These are phyloP conservation scores for Entomophthora muscae DNA, from an alignment of 371 early-diverging fungal species.

Conservation along the genomic window DNA sequence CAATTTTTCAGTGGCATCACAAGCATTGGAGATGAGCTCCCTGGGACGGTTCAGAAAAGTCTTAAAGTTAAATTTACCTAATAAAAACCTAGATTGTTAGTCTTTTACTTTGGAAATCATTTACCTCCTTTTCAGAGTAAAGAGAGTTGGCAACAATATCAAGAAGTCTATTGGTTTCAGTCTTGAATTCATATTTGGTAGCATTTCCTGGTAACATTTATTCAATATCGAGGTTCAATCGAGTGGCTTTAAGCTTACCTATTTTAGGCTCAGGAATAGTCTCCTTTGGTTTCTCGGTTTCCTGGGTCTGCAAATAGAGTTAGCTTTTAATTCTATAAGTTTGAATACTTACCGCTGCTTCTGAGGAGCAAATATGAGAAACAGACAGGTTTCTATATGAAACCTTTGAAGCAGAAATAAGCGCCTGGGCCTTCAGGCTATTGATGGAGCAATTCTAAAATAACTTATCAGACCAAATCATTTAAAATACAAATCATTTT, in stretches of 20 bases:
- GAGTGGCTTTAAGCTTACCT: background rate
- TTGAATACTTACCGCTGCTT: background rate
- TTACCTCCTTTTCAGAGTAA: slow-evolving; percentile 75
- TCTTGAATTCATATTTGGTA: slow-evolving; percentile 33
- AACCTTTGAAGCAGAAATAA: background rate
- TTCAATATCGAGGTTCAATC: background rate
- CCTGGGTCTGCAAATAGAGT: background rate
- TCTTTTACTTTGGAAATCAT: background rate
- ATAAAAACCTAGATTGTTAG: slow-evolving; percentile 2
- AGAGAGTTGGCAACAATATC: slow-evolving; percentile 74
- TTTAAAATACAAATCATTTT: too few species aligned
- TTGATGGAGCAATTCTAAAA: too few species aligned
- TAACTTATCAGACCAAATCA: too few species aligned
- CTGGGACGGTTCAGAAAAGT: slow-evolving; percentile 16
- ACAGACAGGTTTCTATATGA: background rate
- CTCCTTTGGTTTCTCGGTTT: background rate
- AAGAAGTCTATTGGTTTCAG: slow-evolving; percentile 66
- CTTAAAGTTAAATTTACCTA: background rate
- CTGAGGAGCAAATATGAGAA: background rate
- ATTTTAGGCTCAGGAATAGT: background rate
- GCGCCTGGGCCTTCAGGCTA: background rate
- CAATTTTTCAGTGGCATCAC: slow-evolving; percentile 97
- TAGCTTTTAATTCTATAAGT: background rate
- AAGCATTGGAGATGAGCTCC: slow-evolving; percentile 93
- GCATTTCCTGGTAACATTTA: background rate